Percentiles rank a stretch among this genome's conserved stretches.
Evolutionary conservation across 805 yeast genomes (phyloP).

Genomic region (Phaffomyces antillensis): DNA sequence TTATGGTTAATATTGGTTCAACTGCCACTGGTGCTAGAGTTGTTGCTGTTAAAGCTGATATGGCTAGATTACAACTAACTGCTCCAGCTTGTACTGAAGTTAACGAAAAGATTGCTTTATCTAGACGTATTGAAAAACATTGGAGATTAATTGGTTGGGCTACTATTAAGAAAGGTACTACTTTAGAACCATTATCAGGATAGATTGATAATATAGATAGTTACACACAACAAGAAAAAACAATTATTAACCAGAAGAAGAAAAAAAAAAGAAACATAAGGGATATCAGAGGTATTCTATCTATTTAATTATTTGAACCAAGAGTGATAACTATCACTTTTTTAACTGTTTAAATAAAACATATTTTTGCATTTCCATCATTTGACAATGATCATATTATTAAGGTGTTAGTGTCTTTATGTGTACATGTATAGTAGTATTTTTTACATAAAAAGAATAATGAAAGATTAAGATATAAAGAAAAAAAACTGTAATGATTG

Average conservation of each 20-base stretch:
- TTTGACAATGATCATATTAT: neutral
- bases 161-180: slow-evolving; percentile 89
- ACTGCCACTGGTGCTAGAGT: slow-evolving; percentile 99
- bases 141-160: slow-evolving; percentile 99
- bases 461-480: neutral
- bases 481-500: neutral
- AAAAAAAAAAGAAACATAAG: neutral
- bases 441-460: neutral
- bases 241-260: neutral
- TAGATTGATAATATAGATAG: neutral
- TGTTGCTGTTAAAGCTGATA: slow-evolving; percentile 95
- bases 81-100: slow-evolving; percentile 99
- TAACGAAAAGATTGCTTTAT: slow-evolving; percentile 95
- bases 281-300: neutral
- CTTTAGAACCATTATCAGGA: slow-evolving; percentile 59
- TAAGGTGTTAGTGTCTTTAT: neutral
- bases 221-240: no score
- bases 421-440: slow-evolving; percentile 1
- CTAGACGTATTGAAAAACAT: slow-evolving; percentile 98
- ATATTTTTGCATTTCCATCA: neutral
- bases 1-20: slow-evolving; percentile 98
- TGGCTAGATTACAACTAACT: slow-evolving; percentile 95
- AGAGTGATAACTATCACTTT: no score
- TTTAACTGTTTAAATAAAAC: neutral
- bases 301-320: neutral